Percentiles rank a stretch among this genome's conserved stretches.
Conservation (phyloP, 352 stramenopile genomes). For the Phytophthora vignae region DNA sequence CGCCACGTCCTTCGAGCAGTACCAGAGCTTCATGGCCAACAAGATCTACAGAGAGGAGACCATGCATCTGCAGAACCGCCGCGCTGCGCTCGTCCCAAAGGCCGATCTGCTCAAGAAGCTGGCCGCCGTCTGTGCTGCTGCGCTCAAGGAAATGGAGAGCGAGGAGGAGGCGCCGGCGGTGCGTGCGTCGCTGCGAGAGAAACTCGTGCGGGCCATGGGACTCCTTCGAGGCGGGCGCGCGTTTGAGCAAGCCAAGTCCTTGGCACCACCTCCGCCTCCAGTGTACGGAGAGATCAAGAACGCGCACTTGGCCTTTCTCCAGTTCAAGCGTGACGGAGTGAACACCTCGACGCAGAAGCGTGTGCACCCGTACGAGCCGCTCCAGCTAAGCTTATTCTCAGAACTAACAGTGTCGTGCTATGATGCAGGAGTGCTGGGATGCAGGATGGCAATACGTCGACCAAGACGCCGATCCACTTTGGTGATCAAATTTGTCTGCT, state of each 20-base stretch:
- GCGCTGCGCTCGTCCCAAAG: constrained; percentile 43
- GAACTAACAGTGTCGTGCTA: not conserved
- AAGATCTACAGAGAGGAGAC: constrained; percentile 50
- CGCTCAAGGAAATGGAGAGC: constrained; percentile 21
- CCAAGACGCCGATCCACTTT: constrained; percentile 59
- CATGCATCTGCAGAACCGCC: constrained; percentile 49
- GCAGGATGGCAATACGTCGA: constrained; percentile 56
- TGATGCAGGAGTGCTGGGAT: constrained; percentile 34
- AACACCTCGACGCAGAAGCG: constrained; percentile 19
- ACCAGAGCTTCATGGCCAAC: constrained; percentile 52
- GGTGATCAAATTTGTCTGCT: constrained; percentile 72
- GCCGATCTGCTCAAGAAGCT: constrained; percentile 51
- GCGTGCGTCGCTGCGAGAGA: constrained; percentile 26
- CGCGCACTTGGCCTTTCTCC: constrained; percentile 65
- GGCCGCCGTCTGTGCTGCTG: constrained; percentile 23
- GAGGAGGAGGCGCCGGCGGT: constrained; percentile 3
- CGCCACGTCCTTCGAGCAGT: constrained; percentile 48
- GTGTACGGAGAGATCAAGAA: constrained; percentile 55
- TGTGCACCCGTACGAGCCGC: constrained; percentile 30
- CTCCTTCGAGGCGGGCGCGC: constrained; percentile 40
- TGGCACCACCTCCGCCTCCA: not conserved
- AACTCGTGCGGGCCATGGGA: constrained; percentile 39
- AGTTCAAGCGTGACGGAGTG: constrained; percentile 47
- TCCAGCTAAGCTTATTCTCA: not conserved
- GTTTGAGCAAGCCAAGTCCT: constrained; percentile 33